Conservation (phyloP, 805 yeast species). For the Starmerella sirachaensis region DNA sequence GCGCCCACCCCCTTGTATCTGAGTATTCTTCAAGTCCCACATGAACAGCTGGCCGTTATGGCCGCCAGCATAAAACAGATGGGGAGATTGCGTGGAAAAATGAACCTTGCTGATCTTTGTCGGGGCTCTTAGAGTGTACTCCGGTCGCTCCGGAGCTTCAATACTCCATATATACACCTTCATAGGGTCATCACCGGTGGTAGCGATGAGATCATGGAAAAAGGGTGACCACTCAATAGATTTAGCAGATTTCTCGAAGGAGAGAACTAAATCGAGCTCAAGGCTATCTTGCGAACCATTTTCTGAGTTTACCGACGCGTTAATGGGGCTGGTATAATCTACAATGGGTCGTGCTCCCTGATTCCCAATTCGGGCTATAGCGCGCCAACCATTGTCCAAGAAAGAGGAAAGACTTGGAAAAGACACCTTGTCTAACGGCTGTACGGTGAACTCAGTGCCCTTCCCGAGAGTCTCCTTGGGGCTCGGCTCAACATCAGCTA, state of each 20-base stretch:
- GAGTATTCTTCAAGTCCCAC: conserved; percentile 68
- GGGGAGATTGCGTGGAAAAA: conserved; percentile 34
- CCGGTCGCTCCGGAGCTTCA: conserved; percentile 28
- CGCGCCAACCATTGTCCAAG: conserved; percentile 25
- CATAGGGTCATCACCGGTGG: conserved; percentile 7
- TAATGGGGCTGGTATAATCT: background rate
- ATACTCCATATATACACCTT: conserved; percentile 30
- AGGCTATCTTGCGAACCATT: background rate
- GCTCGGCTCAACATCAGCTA: too few relatives aligned
- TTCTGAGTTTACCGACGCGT: background rate
- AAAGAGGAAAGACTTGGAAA: conserved; percentile 18
- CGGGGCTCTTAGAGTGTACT: conserved; percentile 35
- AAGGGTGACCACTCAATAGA: conserved; percentile 30
- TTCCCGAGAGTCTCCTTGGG: too few relatives aligned
- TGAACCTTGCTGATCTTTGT: conserved; percentile 30
- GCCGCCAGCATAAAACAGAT: conserved; percentile 43
- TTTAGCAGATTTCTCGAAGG: background rate
- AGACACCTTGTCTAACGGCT: too few relatives aligned
- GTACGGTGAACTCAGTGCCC: too few relatives aligned
- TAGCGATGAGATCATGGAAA: conserved; percentile 29
- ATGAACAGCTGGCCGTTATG: conserved; percentile 75
- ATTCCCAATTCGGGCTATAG: conserved; percentile 24
- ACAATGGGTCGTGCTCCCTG: background rate
- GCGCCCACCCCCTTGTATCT: conserved; percentile 22
- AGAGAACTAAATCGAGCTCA: too few relatives aligned